Percentiles rank a stretch among this genome's conserved stretches.
These are phyloP conservation scores for Microsporum ferrugineum DNA, from an alignment of 2,329 filamentous ascomycete species.

Conservation along the genomic window DNA sequence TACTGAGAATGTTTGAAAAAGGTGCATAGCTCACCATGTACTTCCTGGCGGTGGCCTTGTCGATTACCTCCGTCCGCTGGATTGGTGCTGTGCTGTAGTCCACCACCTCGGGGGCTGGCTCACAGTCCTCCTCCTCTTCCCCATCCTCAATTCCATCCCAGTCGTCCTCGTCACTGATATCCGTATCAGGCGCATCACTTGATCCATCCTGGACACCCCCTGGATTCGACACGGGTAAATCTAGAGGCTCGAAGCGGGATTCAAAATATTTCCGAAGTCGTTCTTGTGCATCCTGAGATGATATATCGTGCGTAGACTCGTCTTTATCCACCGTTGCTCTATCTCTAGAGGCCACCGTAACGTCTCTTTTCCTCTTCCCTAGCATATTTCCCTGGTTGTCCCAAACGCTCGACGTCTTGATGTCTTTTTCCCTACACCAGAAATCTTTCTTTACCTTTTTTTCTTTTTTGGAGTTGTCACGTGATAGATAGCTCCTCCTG, in stretches of 20 bases:
- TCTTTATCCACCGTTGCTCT: conserved; percentile 16
- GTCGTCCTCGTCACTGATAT: conserved; percentile 29
- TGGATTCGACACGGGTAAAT: conserved; percentile 22
- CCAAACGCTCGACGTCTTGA: not conserved
- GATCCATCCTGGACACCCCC: conserved; percentile 13
- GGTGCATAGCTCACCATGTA: conserved; percentile 53
- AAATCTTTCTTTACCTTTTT: not conserved
- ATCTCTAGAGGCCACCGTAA: conserved; percentile 21
- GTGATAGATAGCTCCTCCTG: not conserved
- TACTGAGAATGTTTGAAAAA: not conserved
- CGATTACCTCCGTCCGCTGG: conserved; percentile 20
- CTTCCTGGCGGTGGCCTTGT: conserved; percentile 60
- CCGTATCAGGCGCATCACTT: conserved; percentile 12
- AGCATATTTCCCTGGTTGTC: conserved; percentile 21
- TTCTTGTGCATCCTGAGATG: conserved; percentile 51
- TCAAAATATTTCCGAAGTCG: conserved; percentile 80
- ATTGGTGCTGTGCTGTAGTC: conserved; percentile 41
- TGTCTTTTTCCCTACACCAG: not conserved
- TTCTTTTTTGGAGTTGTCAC: not conserved
- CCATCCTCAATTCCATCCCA: conserved; percentile 55
- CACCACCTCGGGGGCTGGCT: conserved; percentile 46
- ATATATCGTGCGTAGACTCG: conserved; percentile 17
- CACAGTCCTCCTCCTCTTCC: conserved; percentile 26
- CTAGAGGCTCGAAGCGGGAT: conserved; percentile 68
- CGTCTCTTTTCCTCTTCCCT: conserved; percentile 41